Evolutionary conservation across 345 rosid species (phyloP), one percentile per base, ranked within the genome.

Genomic region (Eucalyptus brandiana): DNA sequence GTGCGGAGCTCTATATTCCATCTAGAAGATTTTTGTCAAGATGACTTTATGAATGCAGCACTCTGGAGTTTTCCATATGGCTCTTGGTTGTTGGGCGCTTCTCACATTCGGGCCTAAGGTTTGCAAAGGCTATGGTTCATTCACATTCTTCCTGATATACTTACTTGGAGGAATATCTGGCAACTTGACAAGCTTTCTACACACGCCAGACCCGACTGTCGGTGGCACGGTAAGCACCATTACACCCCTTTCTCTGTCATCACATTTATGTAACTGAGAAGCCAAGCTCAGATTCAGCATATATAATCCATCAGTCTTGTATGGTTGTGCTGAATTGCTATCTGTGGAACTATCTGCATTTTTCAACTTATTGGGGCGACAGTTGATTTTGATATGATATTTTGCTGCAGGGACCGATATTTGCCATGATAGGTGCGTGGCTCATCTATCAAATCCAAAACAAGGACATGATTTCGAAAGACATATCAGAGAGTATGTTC

Each of bases 341-440:
- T 65, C 32, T n/a, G 40, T n/a, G 76, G 40, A 65, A n/a, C 76
- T 32, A n/a, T 16, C 40, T n/a, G 42, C 26, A 67, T 51, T 80
- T 80, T 24, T 32, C 65, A 72, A 69, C 32, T 47, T 8, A 42
- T 21, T 88, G 80, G 24, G 72, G 42, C 45, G 48, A 56, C 83
- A 5, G 83, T 37, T 37, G 45, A 72, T 72, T 72, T 72, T 21
- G 15, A 37, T 37, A 19, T 37, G 15, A 37, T 37, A 11, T 72
- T 15, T 72, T 12, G 45, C 83, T 28, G 87, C 93, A 87, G 99
- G 98, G 97, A 87, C 98, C 99, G 54, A 91, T 94, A 86, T 97
- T 96, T 91, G 95, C 96, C 11, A 86, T 97, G 89, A 96, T 97
- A 80, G 99, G 99, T 90, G 98, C 99, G 51, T 96, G 99, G 98